These are phyloP conservation scores for Marchantia polymorpha DNA, from an alignment of 225 moss, liverwort and hornwort genomes.

Conservation along the genomic window DNA sequence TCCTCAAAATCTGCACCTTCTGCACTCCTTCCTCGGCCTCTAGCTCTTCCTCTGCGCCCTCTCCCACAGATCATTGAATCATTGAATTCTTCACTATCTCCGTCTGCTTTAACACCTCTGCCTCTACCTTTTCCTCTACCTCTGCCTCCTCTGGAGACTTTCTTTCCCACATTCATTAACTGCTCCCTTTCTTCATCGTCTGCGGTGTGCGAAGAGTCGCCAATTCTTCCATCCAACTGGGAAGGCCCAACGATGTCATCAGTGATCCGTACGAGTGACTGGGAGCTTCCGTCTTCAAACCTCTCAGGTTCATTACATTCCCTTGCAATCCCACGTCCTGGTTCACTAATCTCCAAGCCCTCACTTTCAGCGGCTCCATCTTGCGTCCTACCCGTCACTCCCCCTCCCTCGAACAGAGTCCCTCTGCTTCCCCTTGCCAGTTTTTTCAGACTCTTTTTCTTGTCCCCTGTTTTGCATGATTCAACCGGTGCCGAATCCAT, in stretches of 20 bases:
- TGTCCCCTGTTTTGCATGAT: background rate
- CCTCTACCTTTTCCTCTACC: background rate
- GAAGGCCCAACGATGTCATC: background rate
- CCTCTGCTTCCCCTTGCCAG: background rate
- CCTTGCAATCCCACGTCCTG: background rate
- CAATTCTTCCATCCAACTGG: background rate
- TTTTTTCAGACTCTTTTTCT: background rate
- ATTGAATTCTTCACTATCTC: background rate
- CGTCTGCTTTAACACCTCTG: background rate
- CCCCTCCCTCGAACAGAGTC: background rate
- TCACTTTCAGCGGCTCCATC: background rate
- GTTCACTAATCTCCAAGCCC: background rate
- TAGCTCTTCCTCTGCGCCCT: background rate
- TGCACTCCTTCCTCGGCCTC: background rate
- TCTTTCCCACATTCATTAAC: background rate
- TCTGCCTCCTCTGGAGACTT: background rate
- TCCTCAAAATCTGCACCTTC: background rate
- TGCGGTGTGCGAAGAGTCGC: background rate
- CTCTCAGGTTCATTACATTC: background rate
- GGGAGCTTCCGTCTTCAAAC: background rate
- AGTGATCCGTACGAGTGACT: background rate
- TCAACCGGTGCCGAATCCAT: background rate
- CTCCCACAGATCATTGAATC: background rate
- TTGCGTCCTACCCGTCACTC: background rate
- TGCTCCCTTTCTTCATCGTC: background rate